phyloP scores from a whole-genome alignment of 2,329 filamentous ascomycete genomes.

The Bipolaris oryzae region DNA sequence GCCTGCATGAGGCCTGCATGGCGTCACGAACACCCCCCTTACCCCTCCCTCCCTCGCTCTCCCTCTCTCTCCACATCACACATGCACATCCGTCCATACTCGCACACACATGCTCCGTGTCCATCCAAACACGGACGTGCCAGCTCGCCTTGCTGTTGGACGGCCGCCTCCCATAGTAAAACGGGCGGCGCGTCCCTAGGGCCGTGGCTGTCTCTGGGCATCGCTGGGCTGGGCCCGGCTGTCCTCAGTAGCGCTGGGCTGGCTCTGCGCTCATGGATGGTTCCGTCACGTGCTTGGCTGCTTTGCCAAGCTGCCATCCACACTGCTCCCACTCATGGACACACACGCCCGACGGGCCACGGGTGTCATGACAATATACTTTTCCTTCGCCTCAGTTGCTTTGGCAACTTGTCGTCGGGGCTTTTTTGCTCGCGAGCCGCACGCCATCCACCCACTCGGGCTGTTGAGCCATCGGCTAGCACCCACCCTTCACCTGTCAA shows the following conservation, averaged over 20 bases:
- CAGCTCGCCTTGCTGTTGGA: no score
- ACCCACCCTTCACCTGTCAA: slow-evolving; percentile 6
- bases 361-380: no score
- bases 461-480: neutral
- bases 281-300: neutral
- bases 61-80: neutral
- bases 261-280: neutral
- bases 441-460: neutral
- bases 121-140: no score
- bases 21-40: slow-evolving; percentile 12
- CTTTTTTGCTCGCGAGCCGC: neutral
- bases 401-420: no score
- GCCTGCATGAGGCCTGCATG: slow-evolving; percentile 19
- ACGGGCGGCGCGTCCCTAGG: neutral
- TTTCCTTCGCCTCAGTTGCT: no score
- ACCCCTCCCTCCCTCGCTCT: no score
- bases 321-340: no score
- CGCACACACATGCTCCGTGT: no score
- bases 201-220: neutral
- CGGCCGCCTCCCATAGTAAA: neutral
- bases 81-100: neutral
- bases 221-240: neutral
- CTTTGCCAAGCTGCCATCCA: neutral
- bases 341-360: no score
- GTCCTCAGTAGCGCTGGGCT: no score